Conservation (phyloP, 2,329 filamentous ascomycete species). For the Lecanosticta acicola region DNA sequence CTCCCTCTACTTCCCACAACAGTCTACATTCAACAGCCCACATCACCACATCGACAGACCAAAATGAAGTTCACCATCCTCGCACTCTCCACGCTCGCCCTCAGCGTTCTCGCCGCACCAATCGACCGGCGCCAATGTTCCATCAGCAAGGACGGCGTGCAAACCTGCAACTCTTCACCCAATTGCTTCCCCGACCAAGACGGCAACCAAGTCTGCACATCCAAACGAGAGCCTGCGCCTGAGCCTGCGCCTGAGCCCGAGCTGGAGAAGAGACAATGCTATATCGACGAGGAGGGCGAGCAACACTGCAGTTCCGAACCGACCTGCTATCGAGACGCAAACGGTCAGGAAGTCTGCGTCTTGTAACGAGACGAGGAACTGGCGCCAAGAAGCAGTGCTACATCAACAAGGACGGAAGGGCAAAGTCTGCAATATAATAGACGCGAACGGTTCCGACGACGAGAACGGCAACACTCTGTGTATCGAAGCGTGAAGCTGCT, state of each 20-base stretch:
- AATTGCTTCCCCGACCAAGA: slow-evolving; percentile 12
- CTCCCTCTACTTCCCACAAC: no score
- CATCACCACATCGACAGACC: background rate
- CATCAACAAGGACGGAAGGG: slow-evolving; percentile 6
- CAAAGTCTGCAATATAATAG: no score
- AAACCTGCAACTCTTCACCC: slow-evolving; percentile 14
- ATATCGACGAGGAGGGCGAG: slow-evolving; percentile 1
- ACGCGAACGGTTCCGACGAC: slow-evolving; percentile 1
- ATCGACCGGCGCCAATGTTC: slow-evolving; percentile 11
- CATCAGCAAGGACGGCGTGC: slow-evolving; percentile 11
- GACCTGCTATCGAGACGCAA: background rate
- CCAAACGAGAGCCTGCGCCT: slow-evolving; percentile 4
- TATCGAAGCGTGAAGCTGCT: no score
- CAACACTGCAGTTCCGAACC: slow-evolving; percentile 4
- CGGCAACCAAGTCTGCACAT: slow-evolving; percentile 9
- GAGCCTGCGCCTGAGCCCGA: background rate
- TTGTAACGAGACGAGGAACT: slow-evolving; percentile 1
- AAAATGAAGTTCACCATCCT: background rate
- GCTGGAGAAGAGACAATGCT: slow-evolving; percentile 14
- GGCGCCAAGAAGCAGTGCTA: slow-evolving; percentile 11
- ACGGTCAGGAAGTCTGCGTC: slow-evolving; percentile 2
- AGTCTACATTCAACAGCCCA: no score
- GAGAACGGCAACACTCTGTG: slow-evolving; percentile 8
- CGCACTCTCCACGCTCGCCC: background rate
- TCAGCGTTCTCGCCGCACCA: background rate